Evolutionary conservation across 2,329 filamentous ascomycete genomes (phyloP).

Genomic region (Cordyceps cateniannulata): DNA sequence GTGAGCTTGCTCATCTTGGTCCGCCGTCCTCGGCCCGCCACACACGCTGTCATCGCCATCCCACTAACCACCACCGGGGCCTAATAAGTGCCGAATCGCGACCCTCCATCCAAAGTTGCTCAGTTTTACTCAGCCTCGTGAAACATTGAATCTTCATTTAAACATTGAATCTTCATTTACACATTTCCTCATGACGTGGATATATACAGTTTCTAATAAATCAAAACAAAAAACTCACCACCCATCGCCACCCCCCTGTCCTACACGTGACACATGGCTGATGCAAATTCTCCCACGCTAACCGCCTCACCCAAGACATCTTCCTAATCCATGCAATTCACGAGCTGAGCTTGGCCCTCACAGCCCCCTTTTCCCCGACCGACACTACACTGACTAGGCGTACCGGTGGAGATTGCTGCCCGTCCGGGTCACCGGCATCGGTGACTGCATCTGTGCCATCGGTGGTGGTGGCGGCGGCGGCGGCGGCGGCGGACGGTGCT

Average conservation of each 20-base stretch:
- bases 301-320: not conserved
- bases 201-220: not conserved
- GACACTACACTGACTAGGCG: not conserved
- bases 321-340: not conserved
- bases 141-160: not conserved
- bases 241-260: not conserved
- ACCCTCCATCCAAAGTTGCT: not conserved
- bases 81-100: not conserved
- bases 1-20: not conserved
- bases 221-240: not conserved
- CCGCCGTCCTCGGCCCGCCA: not conserved
- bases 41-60: not conserved
- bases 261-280: not conserved
- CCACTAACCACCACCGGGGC: not conserved
- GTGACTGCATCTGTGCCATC: not conserved
- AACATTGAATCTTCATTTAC: not conserved
- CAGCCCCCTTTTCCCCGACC: not conserved
- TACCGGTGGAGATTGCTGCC: constrained; percentile 10
- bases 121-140: not conserved
- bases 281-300: not conserved
- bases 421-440: not conserved
- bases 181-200: not conserved
- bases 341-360: not conserved
- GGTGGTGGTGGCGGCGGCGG: not conserved
- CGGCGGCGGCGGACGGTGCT: not conserved